Evolutionary conservation across 2,329 filamentous ascomycete species (phyloP).

Genomic region (Phaeoacremonium minimum): DNA sequence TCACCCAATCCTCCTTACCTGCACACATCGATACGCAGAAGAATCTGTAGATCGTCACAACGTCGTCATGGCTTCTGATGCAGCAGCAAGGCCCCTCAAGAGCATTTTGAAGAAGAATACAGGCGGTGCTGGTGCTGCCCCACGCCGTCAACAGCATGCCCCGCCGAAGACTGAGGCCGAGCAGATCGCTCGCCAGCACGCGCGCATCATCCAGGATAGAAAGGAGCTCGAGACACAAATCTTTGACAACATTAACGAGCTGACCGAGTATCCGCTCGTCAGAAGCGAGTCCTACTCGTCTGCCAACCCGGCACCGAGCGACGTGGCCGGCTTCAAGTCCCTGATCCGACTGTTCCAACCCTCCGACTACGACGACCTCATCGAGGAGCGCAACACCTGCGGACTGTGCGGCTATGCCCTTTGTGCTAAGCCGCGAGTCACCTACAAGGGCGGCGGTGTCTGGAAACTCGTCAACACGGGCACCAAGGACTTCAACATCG

Average conservation of each 20-base stretch:
- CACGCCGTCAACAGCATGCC: slow-evolving; percentile 31
- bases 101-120: slow-evolving; percentile 56
- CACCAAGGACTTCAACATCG: slow-evolving; percentile 58
- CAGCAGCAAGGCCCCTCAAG: slow-evolving; percentile 34
- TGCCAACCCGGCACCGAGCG: slow-evolving; percentile 47
- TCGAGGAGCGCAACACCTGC: slow-evolving; percentile 84
- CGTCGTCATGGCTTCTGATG: slow-evolving; percentile 43
- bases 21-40: too few relatives aligned
- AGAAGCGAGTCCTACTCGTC: slow-evolving; percentile 30
- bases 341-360: slow-evolving; percentile 75
- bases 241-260: slow-evolving; percentile 64
- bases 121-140: slow-evolving; percentile 28
- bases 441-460: slow-evolving; percentile 51
- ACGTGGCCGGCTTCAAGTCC: slow-evolving; percentile 61
- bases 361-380: slow-evolving; percentile 81
- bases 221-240: slow-evolving; percentile 75
- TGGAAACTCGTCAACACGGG: slow-evolving; percentile 60
- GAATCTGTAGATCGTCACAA: too few relatives aligned
- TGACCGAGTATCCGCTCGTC: slow-evolving; percentile 55
- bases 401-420: slow-evolving; percentile 79
- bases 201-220: slow-evolving; percentile 74
- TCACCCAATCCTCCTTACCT: too few relatives aligned
- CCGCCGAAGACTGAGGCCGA: slow-evolving; percentile 35
- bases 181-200: slow-evolving; percentile 76
- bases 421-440: slow-evolving; percentile 62